Base-by-base conservation (phyloP, 2,329 filamentous ascomycete genomes). In the Fusarium staphyleae region DNA sequence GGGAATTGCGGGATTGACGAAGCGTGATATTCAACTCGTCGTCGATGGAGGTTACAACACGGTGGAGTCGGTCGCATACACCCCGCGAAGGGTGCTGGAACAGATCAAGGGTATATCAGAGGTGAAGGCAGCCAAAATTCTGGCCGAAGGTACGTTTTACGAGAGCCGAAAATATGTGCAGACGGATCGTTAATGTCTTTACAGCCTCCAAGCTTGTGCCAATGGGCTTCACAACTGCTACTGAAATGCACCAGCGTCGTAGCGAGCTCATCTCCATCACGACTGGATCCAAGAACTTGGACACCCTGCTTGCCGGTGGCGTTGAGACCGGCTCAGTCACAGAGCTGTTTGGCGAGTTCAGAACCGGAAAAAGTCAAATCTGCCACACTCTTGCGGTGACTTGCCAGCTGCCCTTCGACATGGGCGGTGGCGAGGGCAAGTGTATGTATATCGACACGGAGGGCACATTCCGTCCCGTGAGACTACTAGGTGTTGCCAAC, bases 391-490 rank as follows among this genome's bases (percentile, higher is more conserved):
- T 99, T n/a, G 95, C 96, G 1, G 95, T 99, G 24, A 99, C 95
- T 39, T 99, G 96, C 71, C 95, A 99, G 74, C 75, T 99, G 35
- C 95, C 95, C 1, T 98, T 99, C 71, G 95, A 99, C 70, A 98
- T 98, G 93, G 96, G 95, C 46, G 95, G 95, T 49, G 95, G 96
- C 24, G 95, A 99, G 76, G 95, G 95, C 39, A 99, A 99, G 72
- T 99, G 96, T 69, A 81, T 99, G 42, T 99, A 99, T 70, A 99
- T 99, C 63, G 95, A 99, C 68, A 99, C 95, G 0, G 95, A 99
- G 74, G 96, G 95, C 55, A 99, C 95, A 1, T 99, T 99, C 72
- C 86, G 93, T 62, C 96, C 95, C 0, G 92, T 98, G 3, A 88
- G 95, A 47, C 80, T 96, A 13, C 82, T 99, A 4, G 89, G 93